Evolutionary conservation across 2,329 filamentous ascomycete genomes (phyloP).

Genomic region (Pseudocercospora crystallina): DNA sequence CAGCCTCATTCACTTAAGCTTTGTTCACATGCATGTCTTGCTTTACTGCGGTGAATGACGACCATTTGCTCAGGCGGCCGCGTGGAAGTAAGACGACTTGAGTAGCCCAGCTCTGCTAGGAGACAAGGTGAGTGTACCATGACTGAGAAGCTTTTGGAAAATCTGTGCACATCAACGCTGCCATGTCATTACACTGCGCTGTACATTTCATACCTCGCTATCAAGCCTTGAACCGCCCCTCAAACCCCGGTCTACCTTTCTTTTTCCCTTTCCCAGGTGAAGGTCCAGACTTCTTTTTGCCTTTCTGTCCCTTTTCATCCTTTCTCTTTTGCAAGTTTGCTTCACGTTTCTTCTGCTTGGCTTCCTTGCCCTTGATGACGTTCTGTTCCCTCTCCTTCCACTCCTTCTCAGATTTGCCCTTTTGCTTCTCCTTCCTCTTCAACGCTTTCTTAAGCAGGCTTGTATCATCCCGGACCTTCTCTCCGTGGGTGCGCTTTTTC

Average conservation of each 20-base stretch:
- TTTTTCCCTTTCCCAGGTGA: conserved; percentile 63
- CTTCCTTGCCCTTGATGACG: conserved; percentile 49
- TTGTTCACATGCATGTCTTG: too few species aligned
- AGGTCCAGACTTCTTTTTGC: conserved; percentile 64
- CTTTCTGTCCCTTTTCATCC: conserved; percentile 71
- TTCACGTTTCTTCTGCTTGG: conserved; percentile 52
- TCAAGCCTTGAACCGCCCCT: conserved; percentile 67
- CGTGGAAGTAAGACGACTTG: too few species aligned
- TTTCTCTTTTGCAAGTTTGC: conserved; percentile 66
- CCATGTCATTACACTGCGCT: neutral
- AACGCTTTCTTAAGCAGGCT: conserved; percentile 87
- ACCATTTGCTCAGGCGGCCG: too few species aligned
- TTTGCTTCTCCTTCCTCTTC: conserved; percentile 85
- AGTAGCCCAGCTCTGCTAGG: too few species aligned
- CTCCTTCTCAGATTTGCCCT: conserved; percentile 88
- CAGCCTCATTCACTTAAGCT: too few species aligned
- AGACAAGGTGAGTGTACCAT: too few species aligned
- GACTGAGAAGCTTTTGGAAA: too few species aligned
- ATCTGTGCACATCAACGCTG: too few species aligned
- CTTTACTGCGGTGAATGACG: too few species aligned
- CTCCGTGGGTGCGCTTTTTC: conserved; percentile 82
- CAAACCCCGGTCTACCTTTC: conserved; percentile 57
- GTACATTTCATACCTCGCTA: conserved; percentile 2
- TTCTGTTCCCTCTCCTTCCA: conserved; percentile 58
- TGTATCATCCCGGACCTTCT: conserved; percentile 84